Evolutionary conservation across 306 rosid genomes (phyloP), one percentile per base, ranked within the genome.

Genomic region (Cicer arietinum): DNA sequence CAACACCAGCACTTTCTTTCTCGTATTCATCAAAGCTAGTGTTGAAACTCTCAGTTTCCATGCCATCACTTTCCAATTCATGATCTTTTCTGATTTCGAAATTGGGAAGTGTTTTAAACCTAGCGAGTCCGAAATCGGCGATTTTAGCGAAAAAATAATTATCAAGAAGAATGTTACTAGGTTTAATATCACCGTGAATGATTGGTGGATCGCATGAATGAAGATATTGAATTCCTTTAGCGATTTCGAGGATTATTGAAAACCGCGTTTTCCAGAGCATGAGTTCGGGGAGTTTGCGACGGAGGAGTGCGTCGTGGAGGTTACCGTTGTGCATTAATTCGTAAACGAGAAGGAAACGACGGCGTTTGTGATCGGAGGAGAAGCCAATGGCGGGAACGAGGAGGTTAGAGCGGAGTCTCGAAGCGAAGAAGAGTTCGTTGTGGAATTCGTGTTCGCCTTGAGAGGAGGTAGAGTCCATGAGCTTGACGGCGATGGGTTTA

Each of bases 371-470:
- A 18, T 92, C 94, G 18, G 94, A 86, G 44, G 91, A 89, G 83
- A 92, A 92, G 3, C 98, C 98, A 7, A 89, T 69, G 0, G 91
- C 87, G 8, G 90, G 78, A 44, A 89, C 89, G 4, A 89, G 78
- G 7, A 63, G 76, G 6, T 75, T 43, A 1, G 90, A 90, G 2
- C 80, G 88, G 47, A 90, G 84, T 63, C 73, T 76, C 2, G 98
- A 83, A 2, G 97, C 96, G 66, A 94, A 87, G 78, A 90, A 83
- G 59, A 94, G 88, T 82, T 94, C 96, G 93, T 92, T 94, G 87
- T 94, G 96, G 56, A 90, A 94, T 81, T 94, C 96, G n/a, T 92
- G 90, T 75, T 94, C 99, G 16, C 93, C 95, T 51, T 94, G 99
- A 87, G 82, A 25, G 16, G 96, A 90, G 2, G 87, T 83, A 1